phyloP scores from a whole-genome alignment of 1,284 basidiomycete species.

The Vanrija humicola region DNA sequence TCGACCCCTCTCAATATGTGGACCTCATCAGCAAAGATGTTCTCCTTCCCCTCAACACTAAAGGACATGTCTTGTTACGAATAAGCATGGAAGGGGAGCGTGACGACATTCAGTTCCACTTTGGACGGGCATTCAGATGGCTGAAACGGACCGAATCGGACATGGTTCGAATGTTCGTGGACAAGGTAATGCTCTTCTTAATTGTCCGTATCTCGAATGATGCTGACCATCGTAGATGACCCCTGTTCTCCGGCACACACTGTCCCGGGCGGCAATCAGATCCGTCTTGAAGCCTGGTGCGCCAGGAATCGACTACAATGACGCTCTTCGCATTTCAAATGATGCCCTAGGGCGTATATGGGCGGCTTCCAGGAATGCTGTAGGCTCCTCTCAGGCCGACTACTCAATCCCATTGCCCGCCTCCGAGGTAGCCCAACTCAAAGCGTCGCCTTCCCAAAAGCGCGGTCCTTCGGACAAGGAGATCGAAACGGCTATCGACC shows the following conservation, averaged over 20 bases:
- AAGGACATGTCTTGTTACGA: conserved; percentile 75
- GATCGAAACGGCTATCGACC: conserved; percentile 87
- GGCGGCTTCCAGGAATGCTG: conserved; percentile 70
- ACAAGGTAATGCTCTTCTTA: conserved; percentile 77
- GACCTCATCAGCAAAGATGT: conserved; percentile 88
- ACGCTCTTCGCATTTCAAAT: conserved; percentile 51
- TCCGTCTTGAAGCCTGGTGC: conserved; percentile 62
- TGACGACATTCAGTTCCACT: conserved; percentile 96
- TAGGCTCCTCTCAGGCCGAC: conserved; percentile 58
- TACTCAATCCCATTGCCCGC: conserved; percentile 72
- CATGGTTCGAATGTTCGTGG: conserved; percentile 94
- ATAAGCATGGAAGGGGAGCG: conserved; percentile 99
- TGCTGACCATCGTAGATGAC: conserved; percentile 64
- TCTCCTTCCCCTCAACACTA: conserved; percentile 79
- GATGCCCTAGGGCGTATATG: conserved; percentile 61
- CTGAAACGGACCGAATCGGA: conserved; percentile 91
- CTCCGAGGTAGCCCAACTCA: conserved; percentile 50
- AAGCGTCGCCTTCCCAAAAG: conserved; percentile 25
- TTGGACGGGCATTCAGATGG: conserved; percentile 90
- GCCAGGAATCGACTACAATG: conserved; percentile 66
- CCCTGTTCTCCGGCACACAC: conserved; percentile 83
- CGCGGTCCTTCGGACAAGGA: conserved; percentile 83
- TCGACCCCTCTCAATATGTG: conserved; percentile 83
- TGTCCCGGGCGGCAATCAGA: conserved; percentile 75
- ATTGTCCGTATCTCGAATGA: background rate